These are phyloP conservation scores for Trypanosoma grayi DNA, from an alignment of 208 protist species.

Conservation along the genomic window DNA sequence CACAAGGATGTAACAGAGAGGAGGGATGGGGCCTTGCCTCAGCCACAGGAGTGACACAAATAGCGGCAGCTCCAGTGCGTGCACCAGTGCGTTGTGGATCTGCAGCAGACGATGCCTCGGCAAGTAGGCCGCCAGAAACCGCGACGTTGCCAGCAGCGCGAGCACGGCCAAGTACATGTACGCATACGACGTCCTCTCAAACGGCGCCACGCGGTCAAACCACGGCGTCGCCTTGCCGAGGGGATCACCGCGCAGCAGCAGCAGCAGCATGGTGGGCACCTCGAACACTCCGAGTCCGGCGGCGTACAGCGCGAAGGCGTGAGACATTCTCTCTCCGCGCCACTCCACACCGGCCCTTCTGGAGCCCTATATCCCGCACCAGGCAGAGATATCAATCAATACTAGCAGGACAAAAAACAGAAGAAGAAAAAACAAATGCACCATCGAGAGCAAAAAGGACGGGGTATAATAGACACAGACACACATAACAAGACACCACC, in stretches of 20 bases:
- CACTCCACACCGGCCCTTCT: no score
- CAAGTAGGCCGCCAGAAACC: constrained; percentile 30
- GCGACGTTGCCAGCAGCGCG: constrained; percentile 29
- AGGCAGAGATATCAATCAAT: background rate
- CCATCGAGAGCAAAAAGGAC: background rate
- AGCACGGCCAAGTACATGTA: constrained; percentile 42
- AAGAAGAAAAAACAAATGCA: background rate
- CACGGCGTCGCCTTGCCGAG: constrained; percentile 36
- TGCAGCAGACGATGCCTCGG: constrained; percentile 40
- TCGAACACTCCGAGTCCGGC: constrained; percentile 34
- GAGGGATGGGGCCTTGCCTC: constrained; percentile 3
- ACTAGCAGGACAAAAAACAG: background rate
- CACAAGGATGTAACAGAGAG: constrained; percentile 19
- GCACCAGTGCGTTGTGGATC: constrained; percentile 38
- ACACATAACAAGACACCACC: background rate
- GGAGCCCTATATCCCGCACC: no score
- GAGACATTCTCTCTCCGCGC: constrained; percentile 7
- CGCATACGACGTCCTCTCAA: constrained; percentile 27
- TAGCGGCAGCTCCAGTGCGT: constrained; percentile 29
- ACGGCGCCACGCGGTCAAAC: constrained; percentile 41
- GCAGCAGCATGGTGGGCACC: constrained; percentile 35
- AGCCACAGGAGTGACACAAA: background rate
- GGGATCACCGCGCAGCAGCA: constrained; percentile 27
- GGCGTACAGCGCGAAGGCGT: constrained; percentile 32
- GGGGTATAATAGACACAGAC: background rate